These are phyloP conservation scores for Gracilaria gracilis DNA, from an alignment of 23 red algal species.

Conservation along the genomic window DNA sequence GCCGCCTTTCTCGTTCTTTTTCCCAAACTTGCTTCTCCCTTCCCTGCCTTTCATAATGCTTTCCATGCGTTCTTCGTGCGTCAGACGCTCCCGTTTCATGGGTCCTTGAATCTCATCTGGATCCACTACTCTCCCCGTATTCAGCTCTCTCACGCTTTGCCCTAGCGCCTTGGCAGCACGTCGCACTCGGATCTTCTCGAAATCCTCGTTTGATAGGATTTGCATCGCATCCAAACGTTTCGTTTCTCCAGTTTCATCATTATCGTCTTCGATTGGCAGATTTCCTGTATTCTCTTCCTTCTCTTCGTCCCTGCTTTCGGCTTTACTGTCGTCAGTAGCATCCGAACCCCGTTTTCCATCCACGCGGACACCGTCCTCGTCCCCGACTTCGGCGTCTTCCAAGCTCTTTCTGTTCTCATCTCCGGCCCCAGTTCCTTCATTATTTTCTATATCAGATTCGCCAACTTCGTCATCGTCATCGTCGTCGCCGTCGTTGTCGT, in stretches of 20 bases:
- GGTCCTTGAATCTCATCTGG: constrained; percentile 63
- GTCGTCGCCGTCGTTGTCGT: neutral
- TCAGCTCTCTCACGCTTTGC: neutral
- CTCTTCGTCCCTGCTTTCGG: neutral
- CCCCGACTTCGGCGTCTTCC: neutral
- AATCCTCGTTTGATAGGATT: constrained; percentile 74
- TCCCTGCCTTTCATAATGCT: constrained; percentile 69
- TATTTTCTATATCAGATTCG: neutral
- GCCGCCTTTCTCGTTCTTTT: constrained; percentile 70
- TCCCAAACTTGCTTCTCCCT: constrained; percentile 64
- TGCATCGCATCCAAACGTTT: constrained; percentile 36
- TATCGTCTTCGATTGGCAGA: neutral
- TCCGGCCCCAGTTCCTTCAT: neutral
- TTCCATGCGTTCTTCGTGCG: constrained; percentile 72
- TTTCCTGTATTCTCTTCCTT: neutral
- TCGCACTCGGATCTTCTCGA: constrained; percentile 52
- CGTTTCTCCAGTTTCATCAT: neutral
- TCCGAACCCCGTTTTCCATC: neutral
- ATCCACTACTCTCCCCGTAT: constrained; percentile 43
- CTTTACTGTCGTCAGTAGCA: neutral
- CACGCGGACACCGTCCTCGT: neutral
- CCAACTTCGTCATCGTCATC: constrained; percentile 19
- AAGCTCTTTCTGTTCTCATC: neutral
- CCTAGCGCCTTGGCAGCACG: constrained; percentile 48
- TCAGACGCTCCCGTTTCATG: constrained; percentile 38